Base-by-base conservation (phyloP, 768 basidiomycete genomes). In the Russula griseocarnosa region DNA sequence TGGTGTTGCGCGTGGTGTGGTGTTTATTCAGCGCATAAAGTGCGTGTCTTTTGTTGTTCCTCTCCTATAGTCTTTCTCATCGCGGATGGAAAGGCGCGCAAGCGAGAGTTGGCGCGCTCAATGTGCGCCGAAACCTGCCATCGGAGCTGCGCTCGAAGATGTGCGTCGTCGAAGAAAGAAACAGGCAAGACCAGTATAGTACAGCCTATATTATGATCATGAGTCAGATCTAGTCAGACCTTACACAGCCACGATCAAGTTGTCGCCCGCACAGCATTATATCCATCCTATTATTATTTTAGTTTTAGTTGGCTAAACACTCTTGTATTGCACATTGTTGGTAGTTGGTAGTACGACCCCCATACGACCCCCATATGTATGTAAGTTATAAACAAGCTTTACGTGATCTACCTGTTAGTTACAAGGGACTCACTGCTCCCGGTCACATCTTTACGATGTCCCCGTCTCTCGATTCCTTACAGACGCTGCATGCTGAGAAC, bases 21-120 rank as follows among this genome's bases (percentile, higher is more conserved):
- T 90, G 51, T 92, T 94, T 78, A 74, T 88, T 62, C 74, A 79
- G 32, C 83, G 89, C 44, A 75, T 79, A 20, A 85, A 76, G 92
- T 92, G 71, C 70, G 86, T 20, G 42, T 47, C 3, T 46, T 46
- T 55, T 30, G 26, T 20, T 4, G 52, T 46, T 57, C 56, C 52
- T n/a, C 22, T 58, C 9, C 32, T 51, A 34, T 28, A 1, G 10
- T 61, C n/a, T 63, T 22, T 38, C 40, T 61, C 54, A 69, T 67
- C 47, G 38, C 26, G 42, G 24, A 26, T 52, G 53, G 52, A 30
- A 66, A 92, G 90, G 70, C 80, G 77, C 52, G 82, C 83, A 22
- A 87, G 85, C 62, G 76, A 81, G 9, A 67, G 71, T 36, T 93
- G 91, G 91, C 79, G 80, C 68, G 79, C 82, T 63, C 83, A 90